A percentile compares a stretch with the other conserved stretches of the same genome.
Evolutionary conservation across 805 yeast species (phyloP).

Genomic region (Spathaspora arborariae): DNA sequence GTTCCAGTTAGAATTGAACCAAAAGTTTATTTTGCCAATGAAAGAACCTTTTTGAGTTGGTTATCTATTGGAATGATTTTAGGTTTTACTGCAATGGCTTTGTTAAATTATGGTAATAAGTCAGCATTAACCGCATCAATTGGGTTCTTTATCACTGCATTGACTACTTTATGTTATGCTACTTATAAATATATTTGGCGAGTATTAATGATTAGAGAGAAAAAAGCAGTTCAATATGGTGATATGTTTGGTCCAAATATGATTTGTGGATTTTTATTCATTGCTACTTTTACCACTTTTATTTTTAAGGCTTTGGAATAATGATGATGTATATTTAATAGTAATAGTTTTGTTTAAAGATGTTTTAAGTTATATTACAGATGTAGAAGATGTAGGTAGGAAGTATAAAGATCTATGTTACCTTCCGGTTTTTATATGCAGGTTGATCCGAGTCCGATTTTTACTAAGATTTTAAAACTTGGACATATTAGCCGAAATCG

Average conservation of each 20-base stretch:
- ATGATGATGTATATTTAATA: not conserved
- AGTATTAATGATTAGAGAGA: slow-evolving; percentile 75
- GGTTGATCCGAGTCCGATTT: not conserved
- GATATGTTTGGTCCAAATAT: slow-evolving; percentile 85
- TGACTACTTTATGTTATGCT: slow-evolving; percentile 69
- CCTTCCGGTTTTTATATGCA: not conserved
- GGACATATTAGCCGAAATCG: no score
- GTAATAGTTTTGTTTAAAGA: not conserved
- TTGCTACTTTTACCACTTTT: slow-evolving; percentile 63
- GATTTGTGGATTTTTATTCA: slow-evolving; percentile 70
- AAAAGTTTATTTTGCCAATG: slow-evolving; percentile 98
- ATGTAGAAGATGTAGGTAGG: not conserved
- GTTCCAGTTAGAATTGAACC: slow-evolving; percentile 98
- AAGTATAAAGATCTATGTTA: no score
- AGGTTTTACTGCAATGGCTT: slow-evolving; percentile 84
- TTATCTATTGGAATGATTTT: slow-evolving; percentile 83
- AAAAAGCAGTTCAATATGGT: slow-evolving; percentile 79
- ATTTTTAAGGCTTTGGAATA: slow-evolving; percentile 45
- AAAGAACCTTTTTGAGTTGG: slow-evolving; percentile 93
- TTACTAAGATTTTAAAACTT: no score
- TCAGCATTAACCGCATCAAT: slow-evolving; percentile 75
- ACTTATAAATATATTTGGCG: slow-evolving; percentile 75
- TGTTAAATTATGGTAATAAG: slow-evolving; percentile 78
- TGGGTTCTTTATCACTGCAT: slow-evolving; percentile 81
- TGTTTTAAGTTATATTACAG: not conserved